These are phyloP conservation scores for Fusarium bactridioides DNA, from an alignment of 2,329 filamentous ascomycete species.

Conservation along the genomic window DNA sequence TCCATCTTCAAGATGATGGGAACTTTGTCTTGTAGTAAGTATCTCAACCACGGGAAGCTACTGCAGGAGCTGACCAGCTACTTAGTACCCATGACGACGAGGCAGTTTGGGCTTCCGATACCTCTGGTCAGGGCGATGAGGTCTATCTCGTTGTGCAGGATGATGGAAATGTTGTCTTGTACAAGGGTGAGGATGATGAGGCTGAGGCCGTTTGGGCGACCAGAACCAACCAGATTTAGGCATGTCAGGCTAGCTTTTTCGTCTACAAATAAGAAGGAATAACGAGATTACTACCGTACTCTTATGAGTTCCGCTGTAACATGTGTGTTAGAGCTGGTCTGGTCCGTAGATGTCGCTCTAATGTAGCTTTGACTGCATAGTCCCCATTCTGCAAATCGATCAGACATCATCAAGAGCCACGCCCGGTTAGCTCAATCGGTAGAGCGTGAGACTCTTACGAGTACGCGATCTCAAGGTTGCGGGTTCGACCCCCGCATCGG, in stretches of 20 bases:
- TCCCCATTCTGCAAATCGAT: fast-evolving
- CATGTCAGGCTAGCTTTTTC: fast-evolving
- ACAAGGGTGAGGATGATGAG: constrained; percentile 39
- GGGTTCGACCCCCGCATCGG: constrained; percentile 61
- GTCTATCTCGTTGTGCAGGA: constrained; percentile 44
- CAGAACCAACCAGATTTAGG: constrained; percentile 26
- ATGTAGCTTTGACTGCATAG: fast-evolving
- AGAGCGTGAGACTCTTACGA: constrained; percentile 74
- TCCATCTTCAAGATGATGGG: constrained; percentile 44
- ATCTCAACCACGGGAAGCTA: fast-evolving
- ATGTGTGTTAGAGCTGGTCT: no score
- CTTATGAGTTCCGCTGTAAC: fast-evolving
- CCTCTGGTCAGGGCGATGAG: constrained; percentile 20
- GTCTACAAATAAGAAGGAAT: fast-evolving
- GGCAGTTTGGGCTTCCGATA: constrained; percentile 42
- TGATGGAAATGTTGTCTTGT: constrained; percentile 46
- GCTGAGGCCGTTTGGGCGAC: constrained; percentile 42
- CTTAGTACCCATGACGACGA: constrained; percentile 26
- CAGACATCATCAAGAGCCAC: constrained; percentile 33
- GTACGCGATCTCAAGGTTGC: constrained; percentile 61
- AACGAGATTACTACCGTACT: fast-evolving
- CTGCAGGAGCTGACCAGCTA: not conserved
- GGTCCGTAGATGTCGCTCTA: not conserved
- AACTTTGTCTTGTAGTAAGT: constrained; percentile 47
- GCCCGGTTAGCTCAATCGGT: constrained; percentile 51